phyloP scores from a whole-genome alignment of 257 asterid species.

The Craterostigma plantagineum region DNA sequence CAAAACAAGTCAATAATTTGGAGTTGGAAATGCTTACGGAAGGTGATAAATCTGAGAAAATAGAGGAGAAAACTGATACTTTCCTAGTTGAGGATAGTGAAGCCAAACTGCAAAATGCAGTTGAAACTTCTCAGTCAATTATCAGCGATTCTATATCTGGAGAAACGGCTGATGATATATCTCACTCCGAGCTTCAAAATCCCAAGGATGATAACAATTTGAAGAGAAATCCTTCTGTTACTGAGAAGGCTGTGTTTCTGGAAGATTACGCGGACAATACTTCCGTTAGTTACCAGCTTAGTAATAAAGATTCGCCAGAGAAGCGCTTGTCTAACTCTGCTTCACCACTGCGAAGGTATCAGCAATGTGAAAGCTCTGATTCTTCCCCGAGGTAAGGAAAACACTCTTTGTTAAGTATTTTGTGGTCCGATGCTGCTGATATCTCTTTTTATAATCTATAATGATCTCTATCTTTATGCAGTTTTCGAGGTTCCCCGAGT shows the following conservation, averaged over 20 bases:
- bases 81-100: slow-evolving; percentile 23
- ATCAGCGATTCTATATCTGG: slow-evolving; percentile 19
- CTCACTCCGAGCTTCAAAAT: slow-evolving; percentile 28
- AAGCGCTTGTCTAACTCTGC: slow-evolving; percentile 34
- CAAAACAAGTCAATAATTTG: slow-evolving; percentile 50
- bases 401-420: neutral
- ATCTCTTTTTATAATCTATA: neutral
- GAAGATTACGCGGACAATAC: slow-evolving; percentile 21
- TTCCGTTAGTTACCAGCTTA: slow-evolving; percentile 14
- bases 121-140: slow-evolving; percentile 32
- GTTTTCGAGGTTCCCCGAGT: slow-evolving; percentile 74
- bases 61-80: slow-evolving; percentile 28
- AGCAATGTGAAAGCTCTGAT: slow-evolving; percentile 74
- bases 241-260: slow-evolving; percentile 20
- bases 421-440: slow-evolving; percentile 7
- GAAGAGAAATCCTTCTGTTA: slow-evolving; percentile 27
- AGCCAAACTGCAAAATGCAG: slow-evolving; percentile 19
- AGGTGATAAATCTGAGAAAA: slow-evolving; percentile 26
- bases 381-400: slow-evolving; percentile 56
- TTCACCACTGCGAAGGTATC: slow-evolving; percentile 42
- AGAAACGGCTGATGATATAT: slow-evolving; percentile 17
- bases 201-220: slow-evolving; percentile 16
- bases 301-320: slow-evolving; percentile 30
- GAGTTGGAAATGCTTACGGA: slow-evolving; percentile 30
- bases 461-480: slow-evolving; percentile 17